Evolutionary conservation across 2,329 filamentous ascomycete species (phyloP), one percentile per base, ranked within the genome.

Genomic region (Ophiostoma fasciatum): DNA sequence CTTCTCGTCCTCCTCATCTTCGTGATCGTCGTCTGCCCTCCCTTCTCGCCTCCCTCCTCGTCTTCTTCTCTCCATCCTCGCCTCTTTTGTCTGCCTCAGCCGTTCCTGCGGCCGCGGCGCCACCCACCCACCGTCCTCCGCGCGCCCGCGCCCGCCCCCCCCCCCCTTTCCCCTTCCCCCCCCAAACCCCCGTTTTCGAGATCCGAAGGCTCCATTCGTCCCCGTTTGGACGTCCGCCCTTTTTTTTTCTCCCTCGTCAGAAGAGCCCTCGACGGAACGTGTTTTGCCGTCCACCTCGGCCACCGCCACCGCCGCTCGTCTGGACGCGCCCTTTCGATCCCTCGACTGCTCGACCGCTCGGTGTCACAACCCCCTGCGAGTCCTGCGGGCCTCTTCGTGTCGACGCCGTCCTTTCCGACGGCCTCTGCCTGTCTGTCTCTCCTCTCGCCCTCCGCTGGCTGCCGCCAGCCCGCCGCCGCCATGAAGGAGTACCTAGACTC

Each of bases 401-500:
- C 21, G 15, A 13, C 33, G 14, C 8, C 18, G 4, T 15, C n/a
- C 12, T 17, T 11, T 35, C 19, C 30, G 8, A 2, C 18, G n/a
- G 4, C 7, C 23, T 25, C 29, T 11, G 10, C 10, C 22, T 22
- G 18, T 23, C 29, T 31, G 15, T n/a, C 3, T 28, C 29, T 9
- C 20, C 28, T 12, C 12, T n/a, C 5, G 23, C 12, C 17, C 14
- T 23, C 26, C 11, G 28, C 34, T 29, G 40, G 38, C 40, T 39
- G 31, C 28, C 33, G 37, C 37, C 35, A 25, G 18, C 25, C 18
- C 45, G 48, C 46, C 43, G 42, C 49, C 46, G 51, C 42, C 45
- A 74, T 73, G 68, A 74, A 73, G 61, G 70, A 74, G 60, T 64
- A 64, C 52, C 63, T 78, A 50, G 68, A 75, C 64, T 75, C 71